phyloP scores from a whole-genome alignment of 2,329 filamentous ascomycete genomes.

The Claviceps sp. region DNA sequence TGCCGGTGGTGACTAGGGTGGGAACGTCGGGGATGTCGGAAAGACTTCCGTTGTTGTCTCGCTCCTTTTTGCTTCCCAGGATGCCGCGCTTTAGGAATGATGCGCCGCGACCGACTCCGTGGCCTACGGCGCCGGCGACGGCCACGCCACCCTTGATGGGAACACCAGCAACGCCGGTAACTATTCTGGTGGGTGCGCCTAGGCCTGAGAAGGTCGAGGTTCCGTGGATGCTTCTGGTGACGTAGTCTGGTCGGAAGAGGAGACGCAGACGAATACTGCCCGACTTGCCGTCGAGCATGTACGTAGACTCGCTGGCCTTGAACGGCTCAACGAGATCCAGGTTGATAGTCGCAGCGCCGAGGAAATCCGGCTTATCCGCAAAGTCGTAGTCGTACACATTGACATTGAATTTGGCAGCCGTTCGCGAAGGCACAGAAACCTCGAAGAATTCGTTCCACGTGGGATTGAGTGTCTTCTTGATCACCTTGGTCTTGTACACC shows the following conservation, averaged over 20 bases:
- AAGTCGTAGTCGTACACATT: constrained; percentile 95
- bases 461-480: constrained; percentile 93
- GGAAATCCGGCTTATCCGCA: constrained; percentile 80
- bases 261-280: constrained; percentile 71
- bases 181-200: constrained; percentile 72
- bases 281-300: constrained; percentile 77
- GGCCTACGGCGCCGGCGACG: constrained; percentile 57
- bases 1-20: constrained; percentile 12
- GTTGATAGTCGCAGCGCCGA: constrained; percentile 67
- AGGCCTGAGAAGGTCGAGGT: constrained; percentile 91
- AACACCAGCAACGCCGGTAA: constrained; percentile 65
- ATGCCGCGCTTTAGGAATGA: constrained; percentile 83
- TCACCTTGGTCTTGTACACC: constrained; percentile 85
- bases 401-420: constrained; percentile 67
- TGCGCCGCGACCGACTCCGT: constrained; percentile 76
- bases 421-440: constrained; percentile 66
- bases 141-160: constrained; percentile 88
- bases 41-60: constrained; percentile 39
- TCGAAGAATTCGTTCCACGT: constrained; percentile 97
- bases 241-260: constrained; percentile 86
- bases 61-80: constrained; percentile 56
- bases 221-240: constrained; percentile 74
- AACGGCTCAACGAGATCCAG: constrained; percentile 77
- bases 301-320: constrained; percentile 58
- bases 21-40: constrained; percentile 28